Base-by-base conservation (phyloP, 352 stramenopile species). In the Globisporangium takayamanum region DNA sequence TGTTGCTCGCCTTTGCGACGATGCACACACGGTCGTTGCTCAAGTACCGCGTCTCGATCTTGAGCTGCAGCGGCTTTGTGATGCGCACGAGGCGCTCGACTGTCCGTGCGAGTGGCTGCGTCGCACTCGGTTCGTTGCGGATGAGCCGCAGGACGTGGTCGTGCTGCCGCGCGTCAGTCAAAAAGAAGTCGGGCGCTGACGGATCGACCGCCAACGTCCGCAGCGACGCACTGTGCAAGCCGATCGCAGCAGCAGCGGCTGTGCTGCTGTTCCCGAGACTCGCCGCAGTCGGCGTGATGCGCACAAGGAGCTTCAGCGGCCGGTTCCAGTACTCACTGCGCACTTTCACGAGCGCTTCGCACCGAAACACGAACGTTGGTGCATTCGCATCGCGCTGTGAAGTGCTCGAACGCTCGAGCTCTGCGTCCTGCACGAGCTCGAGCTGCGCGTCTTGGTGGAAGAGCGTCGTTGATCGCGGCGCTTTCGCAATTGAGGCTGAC, bases 361-460 rank as follows among this genome's bases (percentile, higher is more conserved):
- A 70, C 1, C 81, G 63, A 49, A 74, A 59, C 48, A 72, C 62
- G n/a, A 78, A 33, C n/a, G 58, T 61, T 44, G 62, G 47, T 39
- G 39, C 12, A 7, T 14, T 47, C 15, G 51, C 22, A 14, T n/a
- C n/a, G 4, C 18, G 44, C 26, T 53, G 1, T 1, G 14, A 14
- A 12, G 50, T 7, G 14, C 18, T 46, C 28, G 0, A 45, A 20
- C 50, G 20, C 16, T 73, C 66, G 18, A 3, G 5, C 2, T 53
- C 12, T 33, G 50, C 45, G 30, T 68, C 50, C 28, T 59, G 67
- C 14, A 73, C 57, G n/a, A 78, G 54, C 50, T 55, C 59, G 39
- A 88, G 59, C 30, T 74, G 74, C 42, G 76, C 76, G 20, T 91
- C 75, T 41, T 91, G 80, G 11, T 77, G 69, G 49, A 85, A 88